phyloP scores from a whole-genome alignment of 2,329 filamentous ascomycete species.

The Epichloe aotearoae region DNA sequence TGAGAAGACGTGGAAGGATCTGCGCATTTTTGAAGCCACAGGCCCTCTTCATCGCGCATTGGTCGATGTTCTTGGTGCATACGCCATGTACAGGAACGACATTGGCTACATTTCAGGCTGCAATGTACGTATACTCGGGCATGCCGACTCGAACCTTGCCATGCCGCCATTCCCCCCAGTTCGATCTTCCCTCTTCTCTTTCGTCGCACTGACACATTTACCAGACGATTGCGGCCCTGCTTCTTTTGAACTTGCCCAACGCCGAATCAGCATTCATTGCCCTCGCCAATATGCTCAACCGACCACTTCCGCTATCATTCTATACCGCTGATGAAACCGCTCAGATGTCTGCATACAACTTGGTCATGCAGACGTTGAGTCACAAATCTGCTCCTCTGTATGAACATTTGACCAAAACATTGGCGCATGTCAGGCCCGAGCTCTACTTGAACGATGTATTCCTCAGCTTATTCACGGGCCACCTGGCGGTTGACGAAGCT shows the following conservation, averaged over 20 bases:
- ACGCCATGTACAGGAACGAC: conserved; percentile 70
- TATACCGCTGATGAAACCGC: conserved; percentile 57
- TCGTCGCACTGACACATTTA: conserved; percentile 9
- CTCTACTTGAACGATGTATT: conserved; percentile 49
- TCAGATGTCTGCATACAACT: conserved; percentile 54
- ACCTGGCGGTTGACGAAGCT: conserved; percentile 55
- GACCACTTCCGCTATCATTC: conserved; percentile 61
- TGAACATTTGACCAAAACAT: conserved; percentile 43
- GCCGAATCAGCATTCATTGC: conserved; percentile 54
- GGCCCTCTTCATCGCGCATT: conserved; percentile 56
- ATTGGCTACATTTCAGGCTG: conserved; percentile 66
- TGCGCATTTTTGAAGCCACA: conserved; percentile 56
- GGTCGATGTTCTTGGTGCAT: conserved; percentile 62
- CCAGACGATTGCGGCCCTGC: conserved; percentile 57
- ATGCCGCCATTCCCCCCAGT: too few species aligned
- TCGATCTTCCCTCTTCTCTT: not conserved
- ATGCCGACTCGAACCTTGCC: not conserved
- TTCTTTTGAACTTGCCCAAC: conserved; percentile 57
- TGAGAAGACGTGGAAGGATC: conserved; percentile 52
- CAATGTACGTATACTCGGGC: conserved; percentile 43
- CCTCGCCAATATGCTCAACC: conserved; percentile 66
- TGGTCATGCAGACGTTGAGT: conserved; percentile 52
- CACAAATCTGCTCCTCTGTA: conserved; percentile 53
- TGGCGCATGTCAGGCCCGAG: conserved; percentile 33
- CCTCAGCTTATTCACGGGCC: conserved; percentile 48